Base-by-base conservation (phyloP, 805 yeast species). In the Candida awuae region DNA sequence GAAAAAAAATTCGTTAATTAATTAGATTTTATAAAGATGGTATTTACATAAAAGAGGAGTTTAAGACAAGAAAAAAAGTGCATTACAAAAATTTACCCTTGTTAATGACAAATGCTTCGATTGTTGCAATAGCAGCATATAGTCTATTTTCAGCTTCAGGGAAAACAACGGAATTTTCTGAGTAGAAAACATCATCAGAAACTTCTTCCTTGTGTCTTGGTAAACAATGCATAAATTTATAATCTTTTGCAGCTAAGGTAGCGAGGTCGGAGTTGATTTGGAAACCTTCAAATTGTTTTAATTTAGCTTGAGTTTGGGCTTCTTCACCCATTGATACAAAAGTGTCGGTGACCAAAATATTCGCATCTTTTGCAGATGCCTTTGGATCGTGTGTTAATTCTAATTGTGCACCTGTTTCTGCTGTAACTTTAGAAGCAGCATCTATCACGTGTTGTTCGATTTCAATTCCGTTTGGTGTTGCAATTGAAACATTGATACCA, bases 261-360 rank as follows among this genome's bases (percentile, higher is more conserved):
- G 83, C 73, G 66, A 88, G 66, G 23, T 77, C 78, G 14, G 67
- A 59, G 28, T 86, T 78, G 43, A 92, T 80, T 65, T 86, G 96
- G 70, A 80, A 92, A 1, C 94, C 95, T 13, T 67, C 71, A 58
- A 92, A 92, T 62, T 86, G 88, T 53, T 77, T 68, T 50, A 92
- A 66, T 47, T 88, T 84, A 41, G 70, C 66, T 35, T 59, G 67
- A 47, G 77, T 84, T 58, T 88, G 88, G 4, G 73, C 65, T 61
- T 92, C 98, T 67, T 92, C 88, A 41, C 98, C 98, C 98, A 92
- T 92, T 1, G 97, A 90, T 18, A 92, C 77, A 78, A 95, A 92
- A 3, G 98, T 92, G 54, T 92, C 98, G 13, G 98, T 92, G 32
- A 90, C 97, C 26, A 92, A 61, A 29, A 92, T 70, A 54, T 90